Evolutionary conservation across 805 yeast species (phyloP), one percentile per base, ranked within the genome.

Genomic region (Kockiozyma suomiensis): DNA sequence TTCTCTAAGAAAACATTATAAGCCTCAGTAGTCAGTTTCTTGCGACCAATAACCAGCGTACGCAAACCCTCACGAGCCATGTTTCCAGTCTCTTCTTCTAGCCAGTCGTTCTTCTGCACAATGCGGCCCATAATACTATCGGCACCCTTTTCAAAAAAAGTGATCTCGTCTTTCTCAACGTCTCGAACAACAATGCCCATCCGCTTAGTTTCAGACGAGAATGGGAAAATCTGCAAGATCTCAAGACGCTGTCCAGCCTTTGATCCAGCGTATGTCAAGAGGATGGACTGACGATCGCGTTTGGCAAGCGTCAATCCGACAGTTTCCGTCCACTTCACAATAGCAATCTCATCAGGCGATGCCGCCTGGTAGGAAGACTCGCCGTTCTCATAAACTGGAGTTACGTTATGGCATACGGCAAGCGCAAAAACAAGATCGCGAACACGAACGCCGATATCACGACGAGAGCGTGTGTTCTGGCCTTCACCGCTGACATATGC

Each of bases 51-150:
- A 1, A 94, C 99, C 67, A 94, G 80, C 0, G 99, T 94, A 70
- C 99, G 83, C 64, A 94, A 79, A 17, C 99, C 99, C 76, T 94
- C 99, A 63, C 99, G 85, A 0, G 99, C 98, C 97, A 94, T 91
- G 69, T 94, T 94, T 19, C 91, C 86, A 0, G 97, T 90, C 74
- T 94, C 99, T 75, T 94, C 99, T 60, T 96, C 99, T 26, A 94
- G 76, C 99, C 99, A 94, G 72, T 93, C 98, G 71, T 86, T 91
- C 41, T 81, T 81, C 67, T 84, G 87, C 12, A 94, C 98, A 62
- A 93, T 88, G 25, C 78, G 80, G 15, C 82, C 74, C 97, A 94
- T 94, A 4, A 91, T 97, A 0, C 96, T 85, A 73, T 94, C 99
- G 2, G 99, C 99, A 64, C 99, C 99, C 72, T 94, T 94, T 70